Conservation (phyloP, 2,329 filamentous ascomycete species). For the Hypoxylon sp. region DNA sequence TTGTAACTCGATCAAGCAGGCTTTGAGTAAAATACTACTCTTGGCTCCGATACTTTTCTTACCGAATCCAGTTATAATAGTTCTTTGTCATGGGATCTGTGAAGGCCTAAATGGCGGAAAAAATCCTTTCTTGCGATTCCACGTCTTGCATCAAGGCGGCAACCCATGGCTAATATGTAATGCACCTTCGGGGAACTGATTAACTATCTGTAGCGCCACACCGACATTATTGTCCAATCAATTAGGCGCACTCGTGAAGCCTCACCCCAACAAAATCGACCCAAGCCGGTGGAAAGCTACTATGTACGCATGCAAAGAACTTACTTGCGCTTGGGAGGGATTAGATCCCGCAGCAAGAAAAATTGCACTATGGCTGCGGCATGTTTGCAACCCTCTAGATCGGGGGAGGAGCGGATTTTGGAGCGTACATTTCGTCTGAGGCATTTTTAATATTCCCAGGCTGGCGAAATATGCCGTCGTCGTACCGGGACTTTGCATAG, state of each 20-base stretch:
- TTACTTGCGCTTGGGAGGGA: slow-evolving; percentile 22
- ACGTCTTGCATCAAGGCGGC: slow-evolving; percentile 17
- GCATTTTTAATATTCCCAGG: slow-evolving; percentile 25
- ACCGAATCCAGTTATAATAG: slow-evolving; percentile 22
- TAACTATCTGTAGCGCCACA: slow-evolving; percentile 38
- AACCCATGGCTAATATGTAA: slow-evolving; percentile 29
- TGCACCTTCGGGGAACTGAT: slow-evolving; percentile 23
- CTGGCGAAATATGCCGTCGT: slow-evolving; percentile 14
- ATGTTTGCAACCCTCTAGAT: slow-evolving; percentile 25
- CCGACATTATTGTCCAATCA: slow-evolving; percentile 41
- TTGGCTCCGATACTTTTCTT: slow-evolving; percentile 9
- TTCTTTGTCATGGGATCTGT: neutral
- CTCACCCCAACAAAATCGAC: slow-evolving; percentile 41
- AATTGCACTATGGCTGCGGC: slow-evolving; percentile 20
- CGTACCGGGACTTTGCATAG: slow-evolving; percentile 32
- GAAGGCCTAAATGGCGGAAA: slow-evolving; percentile 14
- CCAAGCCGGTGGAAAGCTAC: slow-evolving; percentile 23
- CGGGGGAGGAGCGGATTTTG: neutral
- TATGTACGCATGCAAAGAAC: slow-evolving; percentile 14
- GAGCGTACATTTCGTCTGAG: slow-evolving; percentile 18
- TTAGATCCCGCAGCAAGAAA: slow-evolving; percentile 5
- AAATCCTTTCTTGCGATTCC: slow-evolving; percentile 17
- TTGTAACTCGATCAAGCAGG: slow-evolving; percentile 26
- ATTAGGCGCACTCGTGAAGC: slow-evolving; percentile 29
- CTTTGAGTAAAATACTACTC: slow-evolving; percentile 24